Percentiles rank a stretch among this genome's conserved stretches.
Conservation (phyloP, 495 filamentous ascomycete species). For the Hypoxylon crocopeplum region DNA sequence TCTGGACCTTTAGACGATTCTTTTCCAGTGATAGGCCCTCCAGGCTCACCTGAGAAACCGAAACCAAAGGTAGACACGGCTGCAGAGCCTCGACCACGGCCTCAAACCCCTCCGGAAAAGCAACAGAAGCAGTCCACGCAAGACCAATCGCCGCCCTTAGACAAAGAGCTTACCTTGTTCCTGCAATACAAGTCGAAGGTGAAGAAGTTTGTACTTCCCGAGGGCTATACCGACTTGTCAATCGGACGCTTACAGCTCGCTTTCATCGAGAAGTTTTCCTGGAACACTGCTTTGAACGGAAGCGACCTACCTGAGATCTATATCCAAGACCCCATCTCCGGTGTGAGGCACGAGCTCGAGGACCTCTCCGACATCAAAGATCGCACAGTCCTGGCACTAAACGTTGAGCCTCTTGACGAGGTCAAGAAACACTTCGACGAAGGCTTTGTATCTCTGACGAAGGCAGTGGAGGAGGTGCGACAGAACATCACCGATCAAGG, state of each 20-base stretch:
- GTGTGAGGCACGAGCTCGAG: constrained; percentile 93
- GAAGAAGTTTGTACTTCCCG: constrained; percentile 90
- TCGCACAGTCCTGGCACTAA: constrained; percentile 89
- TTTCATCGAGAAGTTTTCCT: constrained; percentile 99
- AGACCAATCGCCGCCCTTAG: constrained; percentile 75
- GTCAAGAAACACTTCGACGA: constrained; percentile 97
- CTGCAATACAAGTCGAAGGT: constrained; percentile 96
- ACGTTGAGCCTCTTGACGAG: constrained; percentile 93
- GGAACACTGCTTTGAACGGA: constrained; percentile 95
- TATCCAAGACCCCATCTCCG: constrained; percentile 93
- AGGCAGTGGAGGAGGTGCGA: constrained; percentile 80
- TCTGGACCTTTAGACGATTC: constrained; percentile 51
- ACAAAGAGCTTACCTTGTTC: constrained; percentile 94
- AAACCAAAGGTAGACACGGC: constrained; percentile 30
- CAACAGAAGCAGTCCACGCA: constrained; percentile 47
- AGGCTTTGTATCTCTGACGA: constrained; percentile 78
- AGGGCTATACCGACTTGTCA: constrained; percentile 81
- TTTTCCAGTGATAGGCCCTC: constrained; percentile 43
- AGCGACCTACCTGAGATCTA: constrained; percentile 95
- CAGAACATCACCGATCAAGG: constrained; percentile 82
- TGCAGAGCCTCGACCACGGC: constrained; percentile 31
- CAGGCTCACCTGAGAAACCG: constrained; percentile 41
- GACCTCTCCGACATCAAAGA: constrained; percentile 96
- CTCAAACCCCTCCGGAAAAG: constrained; percentile 51
- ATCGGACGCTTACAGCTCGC: constrained; percentile 88